Percentiles rank a stretch among this genome's conserved stretches.
phyloP scores from a whole-genome alignment of 257 asterid genomes.

The Echites panduratus region DNA sequence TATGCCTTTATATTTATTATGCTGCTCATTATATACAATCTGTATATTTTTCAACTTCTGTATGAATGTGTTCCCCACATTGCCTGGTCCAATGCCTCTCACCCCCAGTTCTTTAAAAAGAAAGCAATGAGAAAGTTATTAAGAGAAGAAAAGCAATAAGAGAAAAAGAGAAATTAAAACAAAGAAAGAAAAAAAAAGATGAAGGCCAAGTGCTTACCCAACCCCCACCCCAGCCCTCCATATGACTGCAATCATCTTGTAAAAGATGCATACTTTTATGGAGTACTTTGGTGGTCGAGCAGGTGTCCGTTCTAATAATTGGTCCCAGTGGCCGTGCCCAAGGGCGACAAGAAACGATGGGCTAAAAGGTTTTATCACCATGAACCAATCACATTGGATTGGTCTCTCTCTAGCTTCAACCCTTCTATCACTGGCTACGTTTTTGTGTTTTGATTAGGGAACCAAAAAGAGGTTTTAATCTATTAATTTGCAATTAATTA shows the following conservation, averaged over 20 bases:
- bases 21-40: constrained; percentile 8
- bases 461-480: constrained; percentile 32
- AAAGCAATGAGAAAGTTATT: constrained; percentile 15
- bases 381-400: constrained; percentile 41
- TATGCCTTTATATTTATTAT: not conserved
- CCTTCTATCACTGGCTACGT: constrained; percentile 23
- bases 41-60: constrained; percentile 38
- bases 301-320: constrained; percentile 15
- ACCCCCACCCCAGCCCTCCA: constrained; percentile 19
- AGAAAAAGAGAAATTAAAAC: not conserved
- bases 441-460: constrained; percentile 34
- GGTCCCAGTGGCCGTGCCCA: constrained; percentile 43
- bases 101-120: constrained; percentile 14
- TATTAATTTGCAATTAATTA: constrained; percentile 25
- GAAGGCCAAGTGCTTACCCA: not conserved
- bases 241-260: constrained; percentile 36
- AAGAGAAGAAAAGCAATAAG: not conserved
- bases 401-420: constrained; percentile 21
- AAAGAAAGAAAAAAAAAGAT: not conserved
- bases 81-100: constrained; percentile 11
- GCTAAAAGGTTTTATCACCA: constrained; percentile 54
- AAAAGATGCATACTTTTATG: constrained; percentile 31
- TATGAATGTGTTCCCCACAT: constrained; percentile 51
- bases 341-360: constrained; percentile 59
- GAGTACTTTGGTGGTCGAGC: constrained; percentile 36